A percentile compares a stretch with the other conserved stretches of the same genome.
phyloP scores from a whole-genome alignment of 176 grass and related monocot genomes.

The Cenchrus americanus region DNA sequence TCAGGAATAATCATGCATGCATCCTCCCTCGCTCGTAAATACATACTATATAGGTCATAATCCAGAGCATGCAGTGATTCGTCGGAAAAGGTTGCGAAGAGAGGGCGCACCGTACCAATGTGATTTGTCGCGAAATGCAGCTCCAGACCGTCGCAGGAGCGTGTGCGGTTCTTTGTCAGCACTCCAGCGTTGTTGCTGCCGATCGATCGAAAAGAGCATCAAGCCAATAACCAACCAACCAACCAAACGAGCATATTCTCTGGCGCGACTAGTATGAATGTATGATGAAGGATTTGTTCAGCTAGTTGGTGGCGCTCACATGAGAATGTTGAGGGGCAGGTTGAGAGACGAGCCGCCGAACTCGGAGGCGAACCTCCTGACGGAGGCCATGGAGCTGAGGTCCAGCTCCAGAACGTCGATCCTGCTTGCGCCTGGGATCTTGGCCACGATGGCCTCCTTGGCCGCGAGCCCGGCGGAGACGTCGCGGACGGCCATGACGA shows the following conservation, averaged over 20 bases:
- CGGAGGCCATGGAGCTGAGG: constrained; percentile 70
- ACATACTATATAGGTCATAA: background rate
- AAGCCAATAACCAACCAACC: background rate
- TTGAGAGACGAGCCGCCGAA: constrained; percentile 48
- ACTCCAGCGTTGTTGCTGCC: constrained; percentile 56
- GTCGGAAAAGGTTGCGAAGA: background rate
- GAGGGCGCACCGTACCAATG: constrained; percentile 60
- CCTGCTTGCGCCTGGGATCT: constrained; percentile 31
- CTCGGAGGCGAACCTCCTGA: constrained; percentile 52
- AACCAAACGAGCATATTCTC: no score
- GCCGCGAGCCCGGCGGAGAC: constrained; percentile 43
- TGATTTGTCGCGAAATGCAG: constrained; percentile 89
- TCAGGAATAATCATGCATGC: constrained; percentile 14
- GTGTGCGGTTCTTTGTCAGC: constrained; percentile 7
- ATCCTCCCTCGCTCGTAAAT: no score
- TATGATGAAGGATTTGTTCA: background rate
- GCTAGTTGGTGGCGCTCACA: no score
- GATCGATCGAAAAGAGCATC: background rate
- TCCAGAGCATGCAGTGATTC: background rate
- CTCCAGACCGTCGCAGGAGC: constrained; percentile 48
- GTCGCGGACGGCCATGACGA: constrained; percentile 62
- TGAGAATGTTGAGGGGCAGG: constrained; percentile 66
- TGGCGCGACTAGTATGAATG: no score
- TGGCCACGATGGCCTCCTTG: constrained; percentile 49
- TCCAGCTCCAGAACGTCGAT: constrained; percentile 72